Conservation (phyloP, 306 rosid genomes). For the Citrullus amarus region DNA sequence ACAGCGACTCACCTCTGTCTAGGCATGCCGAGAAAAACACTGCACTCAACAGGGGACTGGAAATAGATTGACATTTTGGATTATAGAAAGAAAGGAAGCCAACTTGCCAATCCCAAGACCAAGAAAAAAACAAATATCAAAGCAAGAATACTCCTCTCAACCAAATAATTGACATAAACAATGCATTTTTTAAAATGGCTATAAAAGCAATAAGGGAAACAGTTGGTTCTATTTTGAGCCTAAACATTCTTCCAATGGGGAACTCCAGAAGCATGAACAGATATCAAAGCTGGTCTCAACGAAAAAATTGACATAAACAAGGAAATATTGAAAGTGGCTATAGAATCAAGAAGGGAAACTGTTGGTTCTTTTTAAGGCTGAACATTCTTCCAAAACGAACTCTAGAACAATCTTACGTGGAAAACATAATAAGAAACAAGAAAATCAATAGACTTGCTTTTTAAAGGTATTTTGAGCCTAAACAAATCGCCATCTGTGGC, state of each 20-base stretch:
- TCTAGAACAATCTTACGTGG: background rate
- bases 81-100: no score
- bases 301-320: background rate
- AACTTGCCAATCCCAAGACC: no score
- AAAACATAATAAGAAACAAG: background rate
- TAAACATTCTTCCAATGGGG: background rate
- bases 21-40: no score
- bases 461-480: background rate
- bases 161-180: background rate
- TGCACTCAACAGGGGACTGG: no score
- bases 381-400: background rate
- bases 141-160: no score
- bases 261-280: background rate
- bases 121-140: no score
- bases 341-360: background rate
- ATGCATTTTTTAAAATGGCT: background rate
- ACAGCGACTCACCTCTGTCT: no score
- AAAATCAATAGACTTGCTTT: background rate
- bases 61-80: no score
- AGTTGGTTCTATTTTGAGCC: background rate
- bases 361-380: background rate
- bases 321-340: background rate
- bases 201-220: background rate
- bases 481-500: background rate
- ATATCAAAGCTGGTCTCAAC: background rate